Conservation (phyloP, 2,329 filamentous ascomycete genomes). For the Zarea fungicola region DNA sequence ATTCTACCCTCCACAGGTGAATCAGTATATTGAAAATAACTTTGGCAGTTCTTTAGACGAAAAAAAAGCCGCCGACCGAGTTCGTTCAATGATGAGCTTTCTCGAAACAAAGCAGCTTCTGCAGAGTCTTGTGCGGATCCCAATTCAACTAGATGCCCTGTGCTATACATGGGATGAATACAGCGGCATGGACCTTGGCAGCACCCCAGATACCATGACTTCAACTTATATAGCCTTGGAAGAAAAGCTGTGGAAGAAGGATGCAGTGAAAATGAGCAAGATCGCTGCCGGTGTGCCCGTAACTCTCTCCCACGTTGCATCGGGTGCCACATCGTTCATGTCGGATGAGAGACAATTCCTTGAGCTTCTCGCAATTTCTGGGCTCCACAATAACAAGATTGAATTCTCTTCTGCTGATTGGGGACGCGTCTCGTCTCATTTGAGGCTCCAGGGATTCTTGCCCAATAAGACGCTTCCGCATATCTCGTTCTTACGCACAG, state of each 20-base stretch:
- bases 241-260: background rate
- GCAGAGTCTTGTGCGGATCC: background rate
- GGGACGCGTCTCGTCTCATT: background rate
- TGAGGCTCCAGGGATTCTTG: slow-evolving; percentile 7
- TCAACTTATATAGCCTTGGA: background rate
- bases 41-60: background rate
- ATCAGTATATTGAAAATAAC: slow-evolving; percentile 5
- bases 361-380: background rate
- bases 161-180: background rate
- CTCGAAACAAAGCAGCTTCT: background rate
- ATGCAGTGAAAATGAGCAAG: slow-evolving; percentile 19
- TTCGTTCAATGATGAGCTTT: background rate
- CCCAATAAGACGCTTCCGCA: slow-evolving; percentile 16
- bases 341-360: background rate
- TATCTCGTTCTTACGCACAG: slow-evolving; percentile 33
- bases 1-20: background rate
- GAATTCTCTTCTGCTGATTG: background rate
- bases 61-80: background rate
- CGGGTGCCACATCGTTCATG: background rate
- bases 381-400: background rate
- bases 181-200: background rate
- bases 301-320: background rate
- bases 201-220: background rate
- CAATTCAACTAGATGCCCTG: background rate
- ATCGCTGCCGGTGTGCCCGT: background rate